phyloP scores from a whole-genome alignment of 164 flowering plant genomes.

The Kingdonia uniflora region DNA sequence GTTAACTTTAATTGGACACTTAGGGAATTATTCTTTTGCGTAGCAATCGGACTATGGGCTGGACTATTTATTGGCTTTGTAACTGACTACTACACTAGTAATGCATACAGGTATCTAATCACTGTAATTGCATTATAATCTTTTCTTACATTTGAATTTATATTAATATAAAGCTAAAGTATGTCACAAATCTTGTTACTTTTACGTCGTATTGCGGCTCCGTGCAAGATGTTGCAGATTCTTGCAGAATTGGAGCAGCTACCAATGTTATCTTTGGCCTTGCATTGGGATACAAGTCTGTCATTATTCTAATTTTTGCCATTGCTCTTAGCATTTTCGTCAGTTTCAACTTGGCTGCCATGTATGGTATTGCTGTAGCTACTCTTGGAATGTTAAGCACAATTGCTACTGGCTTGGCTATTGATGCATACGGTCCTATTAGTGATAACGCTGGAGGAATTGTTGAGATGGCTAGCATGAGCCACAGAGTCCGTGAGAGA shows the following conservation, averaged over 20 bases:
- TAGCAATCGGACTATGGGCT: constrained; percentile 48
- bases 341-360: constrained; percentile 47
- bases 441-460: constrained; percentile 92
- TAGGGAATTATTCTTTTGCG: constrained; percentile 49
- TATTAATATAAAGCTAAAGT: too few species aligned
- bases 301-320: constrained; percentile 45
- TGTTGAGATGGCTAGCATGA: constrained; percentile 90
- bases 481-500: constrained; percentile 77
- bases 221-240: constrained; percentile 59
- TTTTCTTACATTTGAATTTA: too few species aligned
- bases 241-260: constrained; percentile 57
- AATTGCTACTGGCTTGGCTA: constrained; percentile 80
- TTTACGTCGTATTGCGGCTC: constrained; percentile 23
- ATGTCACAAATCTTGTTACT: too few species aligned
- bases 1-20: constrained; percentile 4
- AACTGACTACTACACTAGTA: constrained; percentile 47
- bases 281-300: constrained; percentile 50
- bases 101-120: constrained; percentile 38
- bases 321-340: constrained; percentile 43
- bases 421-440: constrained; percentile 86
- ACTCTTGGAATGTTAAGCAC: constrained; percentile 65
- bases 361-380: constrained; percentile 55
- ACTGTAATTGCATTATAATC: neutral
- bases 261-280: constrained; percentile 52
- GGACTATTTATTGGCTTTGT: constrained; percentile 47